Base-by-base conservation (phyloP, 2,329 filamentous ascomycete genomes). In the Basipetospora chlamydospora region DNA sequence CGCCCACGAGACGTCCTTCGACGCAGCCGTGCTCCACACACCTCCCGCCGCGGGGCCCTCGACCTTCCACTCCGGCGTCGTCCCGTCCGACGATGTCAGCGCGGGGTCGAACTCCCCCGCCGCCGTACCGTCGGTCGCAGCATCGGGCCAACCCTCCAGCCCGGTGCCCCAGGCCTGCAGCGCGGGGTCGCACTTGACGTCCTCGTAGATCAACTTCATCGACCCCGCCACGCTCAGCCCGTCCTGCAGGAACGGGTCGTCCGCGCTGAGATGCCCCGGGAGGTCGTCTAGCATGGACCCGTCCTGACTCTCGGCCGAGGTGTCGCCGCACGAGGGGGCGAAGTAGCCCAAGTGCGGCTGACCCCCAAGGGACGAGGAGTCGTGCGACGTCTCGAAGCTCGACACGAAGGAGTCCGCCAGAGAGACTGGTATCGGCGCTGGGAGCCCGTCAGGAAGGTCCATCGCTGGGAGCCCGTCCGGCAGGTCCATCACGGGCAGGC, bases 381-480 rank as follows among this genome's bases (percentile, higher is more conserved):
- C 50, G 40, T 40, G 45, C 33, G 54, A 49, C 34, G 67, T 63
- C 46, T 68, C 69, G 41, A 58, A 57, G 41, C 59, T 58, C 12
- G 54, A 47, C 28, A 61, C 56, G 44, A 67, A 68, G 0, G 61
- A 59, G 26, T 58, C 57, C 17, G 65, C 60, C 11, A 74, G 51
- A 2, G 61, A 61, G 3, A n/a, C n/a, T n/a, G n/a, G n/a, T n/a
- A 70, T 70, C 17, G 72, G 70, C 5, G 72, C 75, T 20, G 63
- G 63, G 13, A 75, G 63, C 2, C 67, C 69, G 41, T 63, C 60
- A 16, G 15, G 12, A 5, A 33, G 4, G 11, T 20, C 30, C 18
- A 33, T 11, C 5, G 72, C 76, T 18, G 63, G 64, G n/a, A 75
- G 62, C 2, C 67, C 69, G 40, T 63, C 60, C 15, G 16, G 12